Evolutionary conservation across 2,329 filamentous ascomycete species (phyloP), one percentile per base, ranked within the genome.

Genomic region (Venturiaceae sp.): DNA sequence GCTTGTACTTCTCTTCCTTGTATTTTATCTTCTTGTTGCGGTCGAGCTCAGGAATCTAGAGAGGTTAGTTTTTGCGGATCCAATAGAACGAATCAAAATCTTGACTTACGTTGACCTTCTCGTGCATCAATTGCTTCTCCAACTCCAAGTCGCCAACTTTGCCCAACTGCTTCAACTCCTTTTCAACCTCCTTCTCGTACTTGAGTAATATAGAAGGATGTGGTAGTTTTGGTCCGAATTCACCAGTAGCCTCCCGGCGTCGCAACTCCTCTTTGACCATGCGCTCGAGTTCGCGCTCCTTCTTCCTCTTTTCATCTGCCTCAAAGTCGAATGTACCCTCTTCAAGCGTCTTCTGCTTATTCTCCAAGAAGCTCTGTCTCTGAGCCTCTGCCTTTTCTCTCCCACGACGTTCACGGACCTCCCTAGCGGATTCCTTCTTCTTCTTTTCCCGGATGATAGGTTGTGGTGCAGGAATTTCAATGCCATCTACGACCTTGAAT

Each of bases 1-100:
- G 44, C 53, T 57, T 46, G 53, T 57, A 57, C 26, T 60, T 60
- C 21, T 44, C 58, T 26, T 36, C 54, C 32, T 60, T 60, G 53
- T 57, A 57, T 36, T 53, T 57, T 11, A 46, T 47, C 30, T 36
- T 60, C 28, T 26, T 57, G 14, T 60, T 41, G 8, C 21, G 36
- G n/a, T 56, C 37, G 34, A 53, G 34, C 23, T 37, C 52, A 21
- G 52, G 30, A 19, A 53, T 50, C 44, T 50, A 30, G 13, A 50
- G 13, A 30, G 28, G 44, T 50, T 30, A 50, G 23, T 30, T 16
- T 28, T 50, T 13, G n/a, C n/a, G 28, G 14, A 7, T 7, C 13
- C 3, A 50, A 11, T 28, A n/a, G 21, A 30, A 26, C 26, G 2
- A 30, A 7, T 5, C 5, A 23, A n/a, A n/a, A 7, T 13, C 6